Percentiles rank a stretch among this genome's conserved stretches.
phyloP scores from a whole-genome alignment of 164 flowering plant genomes.

The Kingdonia uniflora region DNA sequence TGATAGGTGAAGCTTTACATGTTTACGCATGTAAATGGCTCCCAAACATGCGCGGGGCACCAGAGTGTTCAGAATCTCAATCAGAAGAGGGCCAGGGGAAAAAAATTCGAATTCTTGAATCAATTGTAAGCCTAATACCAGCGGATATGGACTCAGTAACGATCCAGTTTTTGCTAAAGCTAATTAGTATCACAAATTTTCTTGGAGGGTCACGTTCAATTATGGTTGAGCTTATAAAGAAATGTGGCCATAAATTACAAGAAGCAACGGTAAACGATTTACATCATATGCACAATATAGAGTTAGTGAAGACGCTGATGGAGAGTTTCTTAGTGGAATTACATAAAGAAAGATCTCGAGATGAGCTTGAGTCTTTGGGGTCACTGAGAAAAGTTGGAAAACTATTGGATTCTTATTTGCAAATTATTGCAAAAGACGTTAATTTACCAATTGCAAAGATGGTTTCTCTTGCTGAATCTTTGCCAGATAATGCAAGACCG shows the following conservation, averaged over 20 bases:
- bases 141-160: slow-evolving; percentile 58
- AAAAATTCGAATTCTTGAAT: slow-evolving; percentile 40
- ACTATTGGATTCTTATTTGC: slow-evolving; percentile 67
- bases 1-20: slow-evolving; percentile 86
- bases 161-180: slow-evolving; percentile 56
- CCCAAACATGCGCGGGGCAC: slow-evolving; percentile 25
- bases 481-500: slow-evolving; percentile 57
- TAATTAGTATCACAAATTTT: slow-evolving; percentile 40
- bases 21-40: slow-evolving; percentile 76
- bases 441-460: slow-evolving; percentile 49
- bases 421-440: slow-evolving; percentile 46
- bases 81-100: slow-evolving; percentile 19
- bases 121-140: slow-evolving; percentile 71
- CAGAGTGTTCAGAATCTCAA: slow-evolving; percentile 27
- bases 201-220: slow-evolving; percentile 44
- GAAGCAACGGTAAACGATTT: slow-evolving; percentile 60
- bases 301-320: slow-evolving; percentile 40
- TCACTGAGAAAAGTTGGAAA: slow-evolving; percentile 47
- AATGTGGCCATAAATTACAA: slow-evolving; percentile 47
- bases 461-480: slow-evolving; percentile 43
- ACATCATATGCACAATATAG: slow-evolving; percentile 37
- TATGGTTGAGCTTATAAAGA: slow-evolving; percentile 54
- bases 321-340: slow-evolving; percentile 47
- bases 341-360: slow-evolving; percentile 25
- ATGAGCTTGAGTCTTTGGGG: slow-evolving; percentile 18